phyloP scores from a whole-genome alignment of 176 grass and related monocot genomes.

The Raddia distichophylla region DNA sequence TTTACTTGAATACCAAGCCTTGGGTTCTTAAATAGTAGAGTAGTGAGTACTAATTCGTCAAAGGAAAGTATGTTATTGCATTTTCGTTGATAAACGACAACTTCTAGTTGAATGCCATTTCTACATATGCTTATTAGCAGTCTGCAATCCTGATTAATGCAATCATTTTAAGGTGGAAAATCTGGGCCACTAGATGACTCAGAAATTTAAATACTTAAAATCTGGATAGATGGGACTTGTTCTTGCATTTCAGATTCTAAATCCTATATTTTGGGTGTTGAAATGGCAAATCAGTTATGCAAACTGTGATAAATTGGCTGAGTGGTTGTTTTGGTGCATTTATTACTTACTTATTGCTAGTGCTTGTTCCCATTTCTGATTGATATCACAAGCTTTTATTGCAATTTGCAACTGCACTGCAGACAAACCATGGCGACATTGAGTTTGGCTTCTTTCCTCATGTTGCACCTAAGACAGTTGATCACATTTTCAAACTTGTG shows the following conservation, averaged over 20 bases:
- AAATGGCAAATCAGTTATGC: not conserved
- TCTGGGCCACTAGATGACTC: not conserved
- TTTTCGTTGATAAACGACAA: not conserved
- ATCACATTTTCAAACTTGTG: conserved; percentile 96
- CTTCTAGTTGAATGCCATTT: not conserved
- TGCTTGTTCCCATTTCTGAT: conserved; percentile 15
- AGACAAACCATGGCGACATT: conserved; percentile 92
- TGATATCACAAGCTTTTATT: conserved; percentile 14
- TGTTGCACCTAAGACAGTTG: conserved; percentile 88
- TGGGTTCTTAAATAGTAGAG: not conserved
- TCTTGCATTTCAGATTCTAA: conserved; percentile 16
- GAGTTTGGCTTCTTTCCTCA: conserved; percentile 91
- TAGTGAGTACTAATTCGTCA: not conserved
- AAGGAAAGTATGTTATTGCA: not conserved
- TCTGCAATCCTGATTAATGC: not conserved
- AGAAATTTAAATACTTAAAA: not conserved
- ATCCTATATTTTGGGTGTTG: not conserved
- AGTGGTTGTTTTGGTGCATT: not conserved
- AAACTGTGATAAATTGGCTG: not conserved
- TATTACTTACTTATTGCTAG: not conserved
- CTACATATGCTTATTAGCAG: not conserved
- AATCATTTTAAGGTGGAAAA: not conserved
- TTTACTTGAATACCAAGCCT: not conserved
- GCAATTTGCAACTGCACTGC: conserved; percentile 44
- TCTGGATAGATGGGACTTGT: not conserved